These are phyloP conservation scores for Paramecium sexaurelia DNA, from an alignment of 73 alveolate genomes.

Conservation along the genomic window DNA sequence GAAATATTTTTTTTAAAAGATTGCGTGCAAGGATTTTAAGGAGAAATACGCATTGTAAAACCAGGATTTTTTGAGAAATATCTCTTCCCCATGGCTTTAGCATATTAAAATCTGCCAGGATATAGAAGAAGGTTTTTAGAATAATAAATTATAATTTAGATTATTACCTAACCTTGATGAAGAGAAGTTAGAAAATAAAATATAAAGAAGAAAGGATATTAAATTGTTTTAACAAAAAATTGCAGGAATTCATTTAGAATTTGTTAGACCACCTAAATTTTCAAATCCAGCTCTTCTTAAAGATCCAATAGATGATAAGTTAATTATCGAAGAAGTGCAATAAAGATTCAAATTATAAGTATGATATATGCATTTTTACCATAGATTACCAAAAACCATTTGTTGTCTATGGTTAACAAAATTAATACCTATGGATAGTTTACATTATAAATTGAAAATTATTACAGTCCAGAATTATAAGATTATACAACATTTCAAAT, in stretches of 20 bases:
- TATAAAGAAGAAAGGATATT: background rate
- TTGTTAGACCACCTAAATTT: conserved; percentile 37
- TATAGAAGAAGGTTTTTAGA: conserved; percentile 31
- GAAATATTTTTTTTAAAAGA: conserved; percentile 47
- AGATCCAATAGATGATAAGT: conserved; percentile 37
- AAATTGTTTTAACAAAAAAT: conserved; percentile 8
- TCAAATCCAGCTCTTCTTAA: conserved; percentile 27
- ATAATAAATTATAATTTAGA: background rate
- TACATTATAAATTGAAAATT: conserved; percentile 30
- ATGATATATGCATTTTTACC: background rate
- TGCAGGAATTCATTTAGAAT: conserved; percentile 30
- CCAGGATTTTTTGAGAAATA: conserved; percentile 23
- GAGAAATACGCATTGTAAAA: conserved; percentile 16
- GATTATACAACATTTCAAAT: conserved; percentile 28
- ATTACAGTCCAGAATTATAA: conserved; percentile 5
- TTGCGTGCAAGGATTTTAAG: conserved; percentile 21
- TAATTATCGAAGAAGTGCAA: conserved; percentile 1
- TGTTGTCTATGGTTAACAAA: background rate
- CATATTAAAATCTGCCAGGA: conserved; percentile 43
- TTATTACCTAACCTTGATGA: conserved; percentile 38
- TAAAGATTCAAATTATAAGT: conserved; percentile 20
- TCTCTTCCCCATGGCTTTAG: conserved; percentile 9
- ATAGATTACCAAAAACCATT: conserved; percentile 14
- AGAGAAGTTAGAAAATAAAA: background rate
- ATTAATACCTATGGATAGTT: conserved; percentile 13